Base-by-base conservation (phyloP, 2,329 filamentous ascomycete species). In the Colletotrichum tropicale region DNA sequence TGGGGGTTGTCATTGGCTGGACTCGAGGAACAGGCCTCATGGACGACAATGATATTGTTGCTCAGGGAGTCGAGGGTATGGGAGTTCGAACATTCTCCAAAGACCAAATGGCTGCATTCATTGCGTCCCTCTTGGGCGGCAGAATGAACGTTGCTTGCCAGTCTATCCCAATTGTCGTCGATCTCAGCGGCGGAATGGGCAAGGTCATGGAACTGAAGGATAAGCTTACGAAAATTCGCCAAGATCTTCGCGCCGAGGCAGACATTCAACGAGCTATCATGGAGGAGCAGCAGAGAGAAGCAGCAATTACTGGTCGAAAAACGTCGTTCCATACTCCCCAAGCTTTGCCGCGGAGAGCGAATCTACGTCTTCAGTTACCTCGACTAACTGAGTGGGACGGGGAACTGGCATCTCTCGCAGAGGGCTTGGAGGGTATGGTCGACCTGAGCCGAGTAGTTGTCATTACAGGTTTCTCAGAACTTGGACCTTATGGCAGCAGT, bases 41-140 rank as follows among this genome's bases (percentile, higher is more conserved):
- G 96, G 95, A 94, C 78, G 96, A 94, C 81, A 98, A 98, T 90
- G 98, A 99, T 85, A 93, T 98, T 80, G 96, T 98, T 78, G 97
- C 97, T 32, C 96, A 98, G 84, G 97, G 96, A 72, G 95, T 99
- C 72, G 97, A 99, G 88, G 94, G 94, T 80, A 96, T 97, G 79
- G 97, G 97, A 81, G 97, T 98, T 21, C 95, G 96, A 80, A 99
- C 97, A 3, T 99, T 99, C 89, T 98, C 96, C 15, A 96, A 98
- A 87, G 95, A 98, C 84, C 97, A 99, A 86, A 99, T 99, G 97
- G 97, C 97, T 21, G 98, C 98, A 90, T 98, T 98, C 86, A 87
- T 99, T 79, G 91, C 98, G 56, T 96, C 96, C 79, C 91, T 99
- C 68, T 98, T 99, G 96, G 94, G 96, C 1, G 96, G 96, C 32